Conservation (phyloP, 805 yeast species). For the Maudiozyma pseudohumilis region DNA sequence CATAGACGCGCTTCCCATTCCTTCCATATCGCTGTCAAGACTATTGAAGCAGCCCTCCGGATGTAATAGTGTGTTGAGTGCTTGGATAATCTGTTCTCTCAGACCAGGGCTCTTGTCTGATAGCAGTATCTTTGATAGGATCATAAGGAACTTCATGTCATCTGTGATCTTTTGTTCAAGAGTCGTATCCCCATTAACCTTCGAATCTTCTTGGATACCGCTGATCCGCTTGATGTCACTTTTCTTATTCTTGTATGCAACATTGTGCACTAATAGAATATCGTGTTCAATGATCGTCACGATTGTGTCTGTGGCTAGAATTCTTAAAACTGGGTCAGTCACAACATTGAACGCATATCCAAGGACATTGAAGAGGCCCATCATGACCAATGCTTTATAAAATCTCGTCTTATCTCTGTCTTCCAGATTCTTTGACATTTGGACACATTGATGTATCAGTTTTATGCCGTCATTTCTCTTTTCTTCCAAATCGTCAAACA, state of each 20-base stretch:
- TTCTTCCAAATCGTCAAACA: constrained; percentile 12
- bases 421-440: constrained; percentile 61
- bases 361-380: constrained; percentile 62
- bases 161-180: constrained; percentile 17
- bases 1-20: not conserved
- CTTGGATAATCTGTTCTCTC: constrained; percentile 76
- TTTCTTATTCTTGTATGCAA: constrained; percentile 14
- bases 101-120: constrained; percentile 61
- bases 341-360: constrained; percentile 58
- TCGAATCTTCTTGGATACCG: not conserved
- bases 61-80: constrained; percentile 63
- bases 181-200: not conserved
- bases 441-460: constrained; percentile 69
- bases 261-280: constrained; percentile 45
- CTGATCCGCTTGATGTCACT: not conserved
- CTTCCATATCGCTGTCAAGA: constrained; percentile 8
- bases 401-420: constrained; percentile 56
- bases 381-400: constrained; percentile 50
- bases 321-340: constrained; percentile 36
- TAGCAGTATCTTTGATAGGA: constrained; percentile 49
- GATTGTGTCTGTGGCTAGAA: constrained; percentile 70
- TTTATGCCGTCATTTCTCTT: constrained; percentile 60
- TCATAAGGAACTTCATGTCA: constrained; percentile 49
- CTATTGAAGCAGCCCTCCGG: constrained; percentile 33
- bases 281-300: constrained; percentile 80